phyloP scores from a whole-genome alignment of 2,329 filamentous ascomycete genomes.

The Ophiostoma novo-ulmi region DNA sequence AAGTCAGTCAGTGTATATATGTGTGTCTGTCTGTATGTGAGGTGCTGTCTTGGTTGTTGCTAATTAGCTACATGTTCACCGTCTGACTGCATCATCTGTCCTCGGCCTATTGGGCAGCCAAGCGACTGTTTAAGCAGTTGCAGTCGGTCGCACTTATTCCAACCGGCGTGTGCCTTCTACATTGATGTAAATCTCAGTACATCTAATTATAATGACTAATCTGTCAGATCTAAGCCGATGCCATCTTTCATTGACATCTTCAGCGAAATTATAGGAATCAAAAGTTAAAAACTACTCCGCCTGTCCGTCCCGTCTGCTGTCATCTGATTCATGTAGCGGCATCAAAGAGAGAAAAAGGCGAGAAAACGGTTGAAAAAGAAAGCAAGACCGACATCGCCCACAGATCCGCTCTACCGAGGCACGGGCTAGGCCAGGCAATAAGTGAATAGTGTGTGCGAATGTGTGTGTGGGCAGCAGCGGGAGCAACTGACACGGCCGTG shows the following conservation, averaged over 20 bases:
- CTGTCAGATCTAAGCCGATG: neutral
- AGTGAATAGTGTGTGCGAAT: neutral
- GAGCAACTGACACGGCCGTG: neutral
- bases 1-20: neutral
- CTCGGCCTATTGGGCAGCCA: neutral
- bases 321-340: slow-evolving; percentile 2
- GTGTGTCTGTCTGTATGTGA: neutral
- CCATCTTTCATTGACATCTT: neutral
- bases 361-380: neutral
- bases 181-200: neutral
- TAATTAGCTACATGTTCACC: neutral
- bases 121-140: neutral
- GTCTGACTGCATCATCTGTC: neutral
- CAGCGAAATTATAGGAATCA: neutral
- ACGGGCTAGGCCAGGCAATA: slow-evolving; percentile 12
- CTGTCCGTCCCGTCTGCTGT: slow-evolving; percentile 14
- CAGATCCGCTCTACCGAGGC: slow-evolving; percentile 27
- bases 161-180: neutral
- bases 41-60: neutral
- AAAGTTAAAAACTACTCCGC: slow-evolving; percentile 4
- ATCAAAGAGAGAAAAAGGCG: neutral
- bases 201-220: neutral
- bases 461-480: neutral
- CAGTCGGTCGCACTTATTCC: neutral
- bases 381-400: neutral